These are phyloP conservation scores for Alternaria ethzedia DNA, from an alignment of 2,329 filamentous ascomycete species.

Conservation along the genomic window DNA sequence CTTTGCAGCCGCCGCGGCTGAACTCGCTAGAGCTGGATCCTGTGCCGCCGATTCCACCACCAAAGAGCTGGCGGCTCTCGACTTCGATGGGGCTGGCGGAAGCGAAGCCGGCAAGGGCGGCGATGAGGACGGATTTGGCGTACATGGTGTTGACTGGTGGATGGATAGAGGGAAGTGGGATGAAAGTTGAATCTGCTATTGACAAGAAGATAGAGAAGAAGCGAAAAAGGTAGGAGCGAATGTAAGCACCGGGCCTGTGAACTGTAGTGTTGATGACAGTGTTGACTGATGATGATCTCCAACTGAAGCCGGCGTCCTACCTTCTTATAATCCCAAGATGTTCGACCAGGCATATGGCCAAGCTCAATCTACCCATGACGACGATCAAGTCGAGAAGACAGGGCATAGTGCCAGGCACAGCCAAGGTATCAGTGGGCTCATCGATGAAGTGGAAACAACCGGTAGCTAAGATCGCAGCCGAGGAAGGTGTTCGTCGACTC, in stretches of 20 bases:
- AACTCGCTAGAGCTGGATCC: slow-evolving; percentile 48
- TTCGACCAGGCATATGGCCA: not conserved
- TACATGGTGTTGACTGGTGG: slow-evolving; percentile 28
- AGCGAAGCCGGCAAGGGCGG: slow-evolving; percentile 29
- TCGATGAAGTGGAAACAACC: not conserved
- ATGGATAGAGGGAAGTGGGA: not conserved
- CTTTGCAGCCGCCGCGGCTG: slow-evolving; percentile 48
- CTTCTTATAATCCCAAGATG: slow-evolving; percentile 5
- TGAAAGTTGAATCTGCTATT: not conserved
- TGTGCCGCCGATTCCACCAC: slow-evolving; percentile 18
- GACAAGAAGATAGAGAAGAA: not conserved
- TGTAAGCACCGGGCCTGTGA: not conserved
- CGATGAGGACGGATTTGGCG: slow-evolving; percentile 29
- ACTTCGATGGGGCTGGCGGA: slow-evolving; percentile 32
- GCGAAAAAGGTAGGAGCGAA: slow-evolving; percentile 1
- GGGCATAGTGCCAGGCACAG: not conserved
- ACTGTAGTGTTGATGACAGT: not conserved
- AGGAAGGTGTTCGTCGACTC: slow-evolving; percentile 4
- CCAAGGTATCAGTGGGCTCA: slow-evolving; percentile 4
- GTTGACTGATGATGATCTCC: slow-evolving; percentile 3
- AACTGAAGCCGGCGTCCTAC: not conserved
- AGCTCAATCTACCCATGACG: not conserved
- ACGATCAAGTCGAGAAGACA: not conserved
- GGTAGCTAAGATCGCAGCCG: slow-evolving; percentile 1
- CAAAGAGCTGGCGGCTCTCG: slow-evolving; percentile 29